Evolutionary conservation across 495 filamentous ascomycete genomes (phyloP).

Genomic region (Neurospora sp.): DNA sequence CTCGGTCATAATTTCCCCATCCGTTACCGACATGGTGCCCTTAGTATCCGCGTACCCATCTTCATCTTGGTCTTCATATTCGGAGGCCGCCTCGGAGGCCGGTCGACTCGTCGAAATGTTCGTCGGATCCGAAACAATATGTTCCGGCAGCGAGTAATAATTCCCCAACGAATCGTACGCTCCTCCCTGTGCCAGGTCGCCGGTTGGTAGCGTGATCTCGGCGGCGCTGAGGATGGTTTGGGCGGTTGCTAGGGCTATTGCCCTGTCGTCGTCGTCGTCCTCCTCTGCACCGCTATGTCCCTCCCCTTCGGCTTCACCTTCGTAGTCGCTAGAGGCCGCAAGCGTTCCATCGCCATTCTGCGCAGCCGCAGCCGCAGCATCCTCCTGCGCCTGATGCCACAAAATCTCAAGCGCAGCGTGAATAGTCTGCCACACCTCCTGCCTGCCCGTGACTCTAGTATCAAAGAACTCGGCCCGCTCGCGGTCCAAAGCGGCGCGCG

Average conservation of each 20-base stretch:
- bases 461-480: constrained; percentile 66
- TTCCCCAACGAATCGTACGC: constrained; percentile 71
- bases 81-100: too few species aligned
- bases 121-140: constrained; percentile 64
- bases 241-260: constrained; percentile 50
- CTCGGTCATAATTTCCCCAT: constrained; percentile 29
- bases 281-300: constrained; percentile 4
- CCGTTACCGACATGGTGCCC: constrained; percentile 26
- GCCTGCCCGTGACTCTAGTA: constrained; percentile 65
- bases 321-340: constrained; percentile 10
- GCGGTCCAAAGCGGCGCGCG: constrained; percentile 29
- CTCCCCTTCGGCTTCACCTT: constrained; percentile 8
- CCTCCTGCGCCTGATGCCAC: constrained; percentile 22
- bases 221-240: constrained; percentile 71
- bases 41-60: constrained; percentile 19
- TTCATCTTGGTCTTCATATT: constrained; percentile 10
- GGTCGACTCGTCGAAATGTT: constrained; percentile 46
- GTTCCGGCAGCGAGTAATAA: constrained; percentile 65
- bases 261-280: constrained; percentile 16
- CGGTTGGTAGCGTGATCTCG: constrained; percentile 69
- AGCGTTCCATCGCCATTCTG: constrained; percentile 6
- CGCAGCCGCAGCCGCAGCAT: constrained; percentile 18
- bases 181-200: constrained; percentile 54
- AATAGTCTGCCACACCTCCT: constrained; percentile 72
- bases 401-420: constrained; percentile 55